Evolutionary conservation across 2,329 filamentous ascomycete genomes (phyloP).

Genomic region (Blumeria hordei): DNA sequence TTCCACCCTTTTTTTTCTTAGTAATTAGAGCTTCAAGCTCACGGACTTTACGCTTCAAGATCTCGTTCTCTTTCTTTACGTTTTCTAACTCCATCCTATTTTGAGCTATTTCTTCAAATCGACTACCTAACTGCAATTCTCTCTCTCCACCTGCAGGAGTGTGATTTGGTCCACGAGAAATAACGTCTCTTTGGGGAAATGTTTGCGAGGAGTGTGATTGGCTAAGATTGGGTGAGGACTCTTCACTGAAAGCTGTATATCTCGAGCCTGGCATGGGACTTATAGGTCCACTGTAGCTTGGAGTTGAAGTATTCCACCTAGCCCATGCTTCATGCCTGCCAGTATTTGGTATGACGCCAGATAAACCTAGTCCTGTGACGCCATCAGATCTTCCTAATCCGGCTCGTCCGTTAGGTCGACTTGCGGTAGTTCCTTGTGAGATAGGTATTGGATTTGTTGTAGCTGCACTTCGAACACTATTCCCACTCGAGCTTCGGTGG

Average conservation of each 20-base stretch:
- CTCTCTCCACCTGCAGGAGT: constrained; percentile 8
- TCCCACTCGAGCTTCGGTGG: constrained; percentile 30
- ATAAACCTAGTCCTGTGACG: no score
- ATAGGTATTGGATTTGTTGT: constrained; percentile 17
- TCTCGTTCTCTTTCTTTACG: constrained; percentile 39
- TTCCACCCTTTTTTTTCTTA: constrained; percentile 5
- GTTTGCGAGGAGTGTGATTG: not conserved
- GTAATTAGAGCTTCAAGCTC: constrained; percentile 32
- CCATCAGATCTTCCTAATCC: not conserved
- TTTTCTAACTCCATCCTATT: constrained; percentile 34
- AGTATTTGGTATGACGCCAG: no score
- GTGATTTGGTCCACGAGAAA: constrained; percentile 4
- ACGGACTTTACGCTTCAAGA: constrained; percentile 32
- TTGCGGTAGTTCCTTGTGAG: constrained; percentile 18
- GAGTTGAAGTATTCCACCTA: not conserved
- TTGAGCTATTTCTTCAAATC: constrained; percentile 37
- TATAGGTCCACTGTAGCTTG: not conserved
- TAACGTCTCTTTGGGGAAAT: constrained; percentile 8
- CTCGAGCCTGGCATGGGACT: not conserved
- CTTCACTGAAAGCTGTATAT: not conserved
- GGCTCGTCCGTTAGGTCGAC: constrained; percentile 8
- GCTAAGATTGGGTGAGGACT: not conserved
- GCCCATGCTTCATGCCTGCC: not conserved
- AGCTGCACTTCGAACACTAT: constrained; percentile 16
- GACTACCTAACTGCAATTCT: constrained; percentile 28